phyloP scores from a whole-genome alignment of 306 rosid species.

The Citrullus mucosospermus region DNA sequence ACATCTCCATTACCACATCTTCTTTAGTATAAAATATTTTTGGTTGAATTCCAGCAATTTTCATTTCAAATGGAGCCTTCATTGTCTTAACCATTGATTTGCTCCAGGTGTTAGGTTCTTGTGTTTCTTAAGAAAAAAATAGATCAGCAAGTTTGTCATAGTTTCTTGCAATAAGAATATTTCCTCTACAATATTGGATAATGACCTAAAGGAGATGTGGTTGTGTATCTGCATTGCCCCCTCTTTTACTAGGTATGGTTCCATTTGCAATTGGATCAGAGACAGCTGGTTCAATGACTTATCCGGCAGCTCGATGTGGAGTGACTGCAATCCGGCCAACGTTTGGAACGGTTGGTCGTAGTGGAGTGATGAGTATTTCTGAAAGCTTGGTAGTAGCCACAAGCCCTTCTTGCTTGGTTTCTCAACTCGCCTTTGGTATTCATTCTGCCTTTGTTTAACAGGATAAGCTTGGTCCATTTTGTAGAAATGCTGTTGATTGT shows the following conservation, averaged over 20 bases:
- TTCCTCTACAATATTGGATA: not conserved
- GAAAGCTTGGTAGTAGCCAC: slow-evolving; percentile 50
- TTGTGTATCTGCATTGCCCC: not conserved
- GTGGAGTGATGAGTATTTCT: slow-evolving; percentile 75
- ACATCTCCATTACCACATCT: not conserved
- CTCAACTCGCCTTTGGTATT: not conserved
- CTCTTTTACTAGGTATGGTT: slow-evolving; percentile 42
- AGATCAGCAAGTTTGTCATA: not conserved
- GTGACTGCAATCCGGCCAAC: slow-evolving; percentile 66
- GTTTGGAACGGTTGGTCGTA: slow-evolving; percentile 63
- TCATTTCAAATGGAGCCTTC: not conserved
- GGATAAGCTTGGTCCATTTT: slow-evolving; percentile 77
- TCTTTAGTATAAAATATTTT: not conserved
- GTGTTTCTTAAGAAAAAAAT: not conserved
- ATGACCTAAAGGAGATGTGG: not conserved
- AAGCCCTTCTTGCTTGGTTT: not conserved
- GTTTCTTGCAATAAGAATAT: not conserved
- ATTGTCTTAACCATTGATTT: not conserved
- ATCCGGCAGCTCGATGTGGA: slow-evolving; percentile 63
- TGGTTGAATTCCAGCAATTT: not conserved
- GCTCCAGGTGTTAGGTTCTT: not conserved
- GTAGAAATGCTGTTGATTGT: slow-evolving; percentile 65
- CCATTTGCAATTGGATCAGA: slow-evolving; percentile 75
- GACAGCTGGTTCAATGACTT: slow-evolving; percentile 66
- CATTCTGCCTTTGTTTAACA: slow-evolving; percentile 22